phyloP scores from a whole-genome alignment of 2,329 filamentous ascomycete species.

The Aspergillus nomiae region DNA sequence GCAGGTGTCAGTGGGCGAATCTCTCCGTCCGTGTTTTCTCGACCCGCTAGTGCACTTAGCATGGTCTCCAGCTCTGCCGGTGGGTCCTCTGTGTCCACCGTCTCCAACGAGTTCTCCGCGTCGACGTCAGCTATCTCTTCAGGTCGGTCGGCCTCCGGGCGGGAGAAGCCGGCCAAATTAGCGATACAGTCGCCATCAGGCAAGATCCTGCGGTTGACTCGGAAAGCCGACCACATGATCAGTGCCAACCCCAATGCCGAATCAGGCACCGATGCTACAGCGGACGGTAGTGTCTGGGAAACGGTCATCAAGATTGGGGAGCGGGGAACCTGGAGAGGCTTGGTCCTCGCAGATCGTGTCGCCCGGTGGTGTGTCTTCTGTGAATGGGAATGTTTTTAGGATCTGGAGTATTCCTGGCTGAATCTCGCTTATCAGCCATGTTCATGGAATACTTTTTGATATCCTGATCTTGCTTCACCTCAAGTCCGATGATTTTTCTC shows the following conservation, averaged over 20 bases:
- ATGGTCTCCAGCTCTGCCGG: slow-evolving; percentile 60
- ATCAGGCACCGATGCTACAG: slow-evolving; percentile 38
- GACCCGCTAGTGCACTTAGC: slow-evolving; percentile 61
- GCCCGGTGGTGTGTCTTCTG: slow-evolving; percentile 71
- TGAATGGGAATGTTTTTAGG: slow-evolving; percentile 64
- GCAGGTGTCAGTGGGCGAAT: slow-evolving; percentile 44
- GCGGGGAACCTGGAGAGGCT: slow-evolving; percentile 62
- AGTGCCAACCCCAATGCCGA: slow-evolving; percentile 33
- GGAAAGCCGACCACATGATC: slow-evolving; percentile 51
- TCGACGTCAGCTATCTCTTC: slow-evolving; percentile 58
- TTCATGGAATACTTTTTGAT: not conserved
- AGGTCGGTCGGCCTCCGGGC: slow-evolving; percentile 32
- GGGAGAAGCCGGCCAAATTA: slow-evolving; percentile 85
- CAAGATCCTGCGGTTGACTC: slow-evolving; percentile 76
- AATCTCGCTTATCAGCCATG: not conserved
- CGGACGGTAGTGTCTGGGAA: slow-evolving; percentile 64
- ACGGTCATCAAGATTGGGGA: slow-evolving; percentile 69
- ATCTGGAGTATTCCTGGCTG: slow-evolving; percentile 4
- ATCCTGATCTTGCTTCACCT: not conserved
- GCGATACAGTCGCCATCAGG: slow-evolving; percentile 93
- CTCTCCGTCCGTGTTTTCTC: slow-evolving; percentile 54
- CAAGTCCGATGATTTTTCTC: not conserved
- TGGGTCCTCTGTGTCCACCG: slow-evolving; percentile 53
- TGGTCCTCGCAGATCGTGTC: slow-evolving; percentile 66
- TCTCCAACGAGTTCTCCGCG: slow-evolving; percentile 44